phyloP scores from a whole-genome alignment of 2,329 filamentous ascomycete species.

The Neonectria faginata region DNA sequence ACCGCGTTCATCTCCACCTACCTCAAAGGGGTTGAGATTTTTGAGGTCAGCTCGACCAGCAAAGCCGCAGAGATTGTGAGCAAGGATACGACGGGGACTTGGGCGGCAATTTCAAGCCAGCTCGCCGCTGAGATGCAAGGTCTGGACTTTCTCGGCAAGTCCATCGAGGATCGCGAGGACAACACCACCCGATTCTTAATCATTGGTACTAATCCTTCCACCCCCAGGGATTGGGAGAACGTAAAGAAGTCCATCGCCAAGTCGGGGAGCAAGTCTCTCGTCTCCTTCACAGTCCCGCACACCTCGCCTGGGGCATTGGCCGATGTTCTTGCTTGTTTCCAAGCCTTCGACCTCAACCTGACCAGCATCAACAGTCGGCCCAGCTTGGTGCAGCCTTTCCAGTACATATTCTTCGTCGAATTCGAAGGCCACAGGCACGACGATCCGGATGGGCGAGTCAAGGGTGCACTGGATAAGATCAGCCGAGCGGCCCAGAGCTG shows the following conservation, averaged over 20 bases:
- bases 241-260: conserved; percentile 43
- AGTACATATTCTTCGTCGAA: conserved; percentile 96
- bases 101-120: conserved; percentile 82
- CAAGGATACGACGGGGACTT: conserved; percentile 67
- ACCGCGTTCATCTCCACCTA: conserved; percentile 76
- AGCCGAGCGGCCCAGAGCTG: conserved; percentile 68
- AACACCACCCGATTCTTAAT: conserved; percentile 87
- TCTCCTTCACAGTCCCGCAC: conserved; percentile 87
- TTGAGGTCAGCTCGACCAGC: conserved; percentile 88
- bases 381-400: conserved; percentile 79
- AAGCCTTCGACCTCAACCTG: conserved; percentile 78
- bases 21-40: conserved; percentile 79
- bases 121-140: conserved; percentile 77
- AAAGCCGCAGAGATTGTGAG: conserved; percentile 83
- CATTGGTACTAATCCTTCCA: conserved; percentile 56
- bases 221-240: conserved; percentile 43
- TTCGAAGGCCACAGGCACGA: conserved; percentile 72
- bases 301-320: conserved; percentile 83
- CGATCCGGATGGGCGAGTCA: conserved; percentile 69
- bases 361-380: conserved; percentile 92
- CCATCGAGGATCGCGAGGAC: conserved; percentile 79
- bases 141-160: conserved; percentile 75
- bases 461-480: conserved; percentile 70
- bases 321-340: conserved; percentile 83
- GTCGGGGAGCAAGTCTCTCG: conserved; percentile 73